A percentile compares a stretch with the other conserved stretches of the same genome.
These are phyloP conservation scores for Gossypium mustelinum DNA, from an alignment of 345 rosid species.

Conservation along the genomic window DNA sequence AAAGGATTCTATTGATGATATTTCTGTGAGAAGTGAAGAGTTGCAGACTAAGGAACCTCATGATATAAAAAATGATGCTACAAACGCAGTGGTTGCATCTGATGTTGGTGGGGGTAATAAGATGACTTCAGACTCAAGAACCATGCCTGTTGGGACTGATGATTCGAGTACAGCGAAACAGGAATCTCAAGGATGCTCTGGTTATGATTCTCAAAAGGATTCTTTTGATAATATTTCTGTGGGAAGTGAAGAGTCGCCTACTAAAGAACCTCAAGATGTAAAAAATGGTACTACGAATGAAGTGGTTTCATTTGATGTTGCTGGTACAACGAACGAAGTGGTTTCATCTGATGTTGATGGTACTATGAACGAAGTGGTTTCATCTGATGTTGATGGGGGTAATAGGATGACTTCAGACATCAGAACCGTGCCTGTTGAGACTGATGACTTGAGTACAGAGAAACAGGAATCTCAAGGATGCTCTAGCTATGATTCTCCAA, in stretches of 20 bases:
- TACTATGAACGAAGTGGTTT: no score
- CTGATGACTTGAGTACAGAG: constrained; percentile 12
- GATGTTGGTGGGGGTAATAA: not conserved
- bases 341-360: constrained; percentile 23
- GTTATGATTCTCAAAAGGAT: not conserved
- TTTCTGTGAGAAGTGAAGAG: not conserved
- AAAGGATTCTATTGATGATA: constrained; percentile 33
- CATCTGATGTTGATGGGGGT: constrained; percentile 13
- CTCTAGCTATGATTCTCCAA: not conserved
- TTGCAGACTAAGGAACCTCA: not conserved
- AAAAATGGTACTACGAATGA: not conserved
- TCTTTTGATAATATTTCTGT: no score
- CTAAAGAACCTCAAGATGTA: constrained; percentile 2
- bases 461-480: constrained; percentile 17
- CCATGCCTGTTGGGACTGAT: not conserved
- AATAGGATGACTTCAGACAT: constrained; percentile 12
- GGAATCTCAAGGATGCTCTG: not conserved
- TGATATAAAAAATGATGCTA: not conserved
- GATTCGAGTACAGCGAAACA: not conserved
- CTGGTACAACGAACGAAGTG: not conserved
- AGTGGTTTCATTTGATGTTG: constrained; percentile 23
- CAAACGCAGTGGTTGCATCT: not conserved
- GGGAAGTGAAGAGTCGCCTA: not conserved
- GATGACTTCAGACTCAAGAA: not conserved
- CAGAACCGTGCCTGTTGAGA: not conserved